These are phyloP conservation scores for Emmonsia crescens DNA, from an alignment of 2,329 filamentous ascomycete genomes.

Conservation along the genomic window DNA sequence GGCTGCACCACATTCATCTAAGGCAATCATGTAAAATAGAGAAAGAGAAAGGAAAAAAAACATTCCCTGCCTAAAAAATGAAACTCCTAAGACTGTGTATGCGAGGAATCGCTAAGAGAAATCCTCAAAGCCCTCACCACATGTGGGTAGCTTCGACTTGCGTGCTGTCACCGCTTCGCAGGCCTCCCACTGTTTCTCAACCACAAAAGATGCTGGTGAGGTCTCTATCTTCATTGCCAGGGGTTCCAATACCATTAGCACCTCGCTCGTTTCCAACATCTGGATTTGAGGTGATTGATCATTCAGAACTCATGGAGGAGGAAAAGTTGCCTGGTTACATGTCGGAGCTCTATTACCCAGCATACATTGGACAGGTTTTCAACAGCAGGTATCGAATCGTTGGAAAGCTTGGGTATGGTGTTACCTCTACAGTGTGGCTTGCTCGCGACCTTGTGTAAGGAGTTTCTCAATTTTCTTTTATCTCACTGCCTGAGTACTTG, in stretches of 20 bases:
- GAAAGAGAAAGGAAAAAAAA: too few relatives aligned
- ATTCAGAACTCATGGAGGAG: constrained; percentile 1
- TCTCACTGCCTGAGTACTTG: not conserved
- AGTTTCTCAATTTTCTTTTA: not conserved
- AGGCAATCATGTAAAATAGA: too few relatives aligned
- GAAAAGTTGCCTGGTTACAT: not conserved
- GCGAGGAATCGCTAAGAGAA: not conserved
- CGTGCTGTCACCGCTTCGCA: not conserved
- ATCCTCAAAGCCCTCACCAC: not conserved
- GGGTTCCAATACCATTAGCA: not conserved
- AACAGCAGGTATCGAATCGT: not conserved
- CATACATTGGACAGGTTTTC: constrained; percentile 1
- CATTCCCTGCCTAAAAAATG: not conserved
- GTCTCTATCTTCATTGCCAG: not conserved
- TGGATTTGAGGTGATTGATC: constrained; percentile 1
- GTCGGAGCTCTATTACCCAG: constrained; percentile 1
- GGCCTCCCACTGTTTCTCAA: not conserved
- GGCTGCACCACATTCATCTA: not conserved
- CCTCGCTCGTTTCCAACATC: not conserved
- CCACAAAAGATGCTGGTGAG: not conserved
- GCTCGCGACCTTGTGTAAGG: constrained; percentile 1
- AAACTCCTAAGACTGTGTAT: not conserved
- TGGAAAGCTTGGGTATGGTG: constrained; percentile 3
- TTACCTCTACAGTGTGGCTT: constrained; percentile 5
- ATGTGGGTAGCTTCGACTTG: not conserved